phyloP scores from a whole-genome alignment of 2,329 filamentous ascomycete genomes.

The Acarospora socialis region DNA sequence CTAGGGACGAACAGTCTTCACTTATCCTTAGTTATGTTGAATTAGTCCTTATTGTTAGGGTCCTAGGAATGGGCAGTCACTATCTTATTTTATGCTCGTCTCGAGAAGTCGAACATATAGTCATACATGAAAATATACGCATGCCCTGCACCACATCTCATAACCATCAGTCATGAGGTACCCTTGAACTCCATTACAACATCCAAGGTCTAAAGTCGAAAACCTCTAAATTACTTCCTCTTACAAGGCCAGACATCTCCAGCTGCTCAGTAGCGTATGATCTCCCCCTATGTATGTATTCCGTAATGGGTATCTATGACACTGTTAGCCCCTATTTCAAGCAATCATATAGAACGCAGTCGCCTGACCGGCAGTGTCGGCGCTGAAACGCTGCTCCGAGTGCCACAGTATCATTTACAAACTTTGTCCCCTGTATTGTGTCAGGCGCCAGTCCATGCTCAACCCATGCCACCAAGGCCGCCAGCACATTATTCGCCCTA shows the following conservation, averaged over 20 bases:
- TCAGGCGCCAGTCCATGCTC: constrained; percentile 29
- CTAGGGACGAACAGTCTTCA: too few species aligned
- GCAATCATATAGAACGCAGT: neutral
- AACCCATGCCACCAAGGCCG: constrained; percentile 36
- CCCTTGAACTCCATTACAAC: neutral
- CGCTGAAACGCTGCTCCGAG: constrained; percentile 29
- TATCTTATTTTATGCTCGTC: too few species aligned
- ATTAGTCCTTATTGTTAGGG: too few species aligned
- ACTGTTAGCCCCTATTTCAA: constrained; percentile 13
- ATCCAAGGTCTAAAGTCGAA: too few species aligned
- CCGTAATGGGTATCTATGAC: constrained; percentile 27
- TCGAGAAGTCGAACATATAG: too few species aligned
- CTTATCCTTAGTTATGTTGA: too few species aligned
- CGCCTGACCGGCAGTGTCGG: constrained; percentile 29
- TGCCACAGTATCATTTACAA: constrained; percentile 25
- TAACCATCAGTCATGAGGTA: too few species aligned
- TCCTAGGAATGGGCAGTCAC: too few species aligned
- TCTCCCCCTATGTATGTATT: constrained; percentile 7
- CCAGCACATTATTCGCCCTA: constrained; percentile 33
- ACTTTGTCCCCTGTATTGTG: constrained; percentile 31
- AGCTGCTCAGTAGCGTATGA: neutral
- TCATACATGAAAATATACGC: too few species aligned
- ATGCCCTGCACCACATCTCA: too few species aligned
- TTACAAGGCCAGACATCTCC: constrained; percentile 3
- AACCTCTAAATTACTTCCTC: neutral